Conservation (phyloP, 2,329 filamentous ascomycete species). For the Podosphaera xanthii region DNA sequence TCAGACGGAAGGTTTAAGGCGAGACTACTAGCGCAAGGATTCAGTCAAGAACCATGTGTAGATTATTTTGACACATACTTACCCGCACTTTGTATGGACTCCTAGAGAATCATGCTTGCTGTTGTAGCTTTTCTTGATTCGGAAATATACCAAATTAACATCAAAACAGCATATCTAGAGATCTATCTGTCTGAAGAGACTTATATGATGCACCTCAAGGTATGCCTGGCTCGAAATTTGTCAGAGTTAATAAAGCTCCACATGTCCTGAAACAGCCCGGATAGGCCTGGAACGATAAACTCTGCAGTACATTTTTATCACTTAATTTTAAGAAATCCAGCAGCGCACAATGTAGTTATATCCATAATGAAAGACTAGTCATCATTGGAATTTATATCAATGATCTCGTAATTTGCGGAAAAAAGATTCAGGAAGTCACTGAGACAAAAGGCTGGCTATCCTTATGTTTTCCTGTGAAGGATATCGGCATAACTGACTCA, state of each 20-base stretch:
- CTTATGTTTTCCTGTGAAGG: no score
- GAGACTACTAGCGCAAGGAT: not conserved
- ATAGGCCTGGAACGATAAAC: no score
- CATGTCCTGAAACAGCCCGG: no score
- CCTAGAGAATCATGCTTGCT: not conserved
- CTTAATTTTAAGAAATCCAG: not conserved
- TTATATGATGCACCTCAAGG: not conserved
- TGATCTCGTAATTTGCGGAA: not conserved
- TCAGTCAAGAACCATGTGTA: not conserved
- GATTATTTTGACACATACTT: not conserved
- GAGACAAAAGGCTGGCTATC: no score
- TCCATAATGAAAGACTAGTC: no score
- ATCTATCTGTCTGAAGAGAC: not conserved
- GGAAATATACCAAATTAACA: not conserved
- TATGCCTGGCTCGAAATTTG: not conserved
- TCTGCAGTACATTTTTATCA: no score
- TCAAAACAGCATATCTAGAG: not conserved
- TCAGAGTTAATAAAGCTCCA: not conserved
- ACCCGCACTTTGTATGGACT: not conserved
- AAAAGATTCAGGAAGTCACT: no score
- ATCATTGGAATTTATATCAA: no score
- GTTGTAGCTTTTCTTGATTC: not conserved
- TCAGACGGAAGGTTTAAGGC: constrained; percentile 1
- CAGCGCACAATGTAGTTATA: no score
- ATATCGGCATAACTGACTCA: no score